Evolutionary conservation across 2,329 filamentous ascomycete species (phyloP), one percentile per base, ranked within the genome.

Genomic region (Rutstroemia sp.): DNA sequence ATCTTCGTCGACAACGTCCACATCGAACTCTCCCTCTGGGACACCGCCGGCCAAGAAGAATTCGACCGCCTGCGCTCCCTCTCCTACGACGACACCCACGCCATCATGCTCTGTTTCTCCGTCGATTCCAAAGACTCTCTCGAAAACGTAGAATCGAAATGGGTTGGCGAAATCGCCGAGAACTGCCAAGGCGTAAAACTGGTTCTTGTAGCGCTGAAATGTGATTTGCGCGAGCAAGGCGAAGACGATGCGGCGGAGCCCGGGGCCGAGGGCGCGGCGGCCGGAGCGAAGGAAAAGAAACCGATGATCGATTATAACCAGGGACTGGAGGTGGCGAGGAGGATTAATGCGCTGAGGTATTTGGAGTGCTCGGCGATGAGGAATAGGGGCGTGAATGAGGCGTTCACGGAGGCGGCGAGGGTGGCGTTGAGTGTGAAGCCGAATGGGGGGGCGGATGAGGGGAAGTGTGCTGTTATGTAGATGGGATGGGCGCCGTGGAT

Each of bases 71-170:
- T 99, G 73, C 88, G 94, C 69, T 95, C 91, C 62, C 83, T 99
- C 55, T 96, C 92, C 50, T 99, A 99, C 74, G 94, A 86, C 64
- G 94, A 99, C 71, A 99, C 94, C 53, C 94, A 99, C 70, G 85
- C 95, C 46, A 96, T 99, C 67, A 96, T 99, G 88, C 88, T 99
- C 65, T 99, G 94, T 78, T 99, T 97, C 75, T 94, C 89, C 67
- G 89, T 97, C 71, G 94, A 99, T 74, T 96, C 90, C 71, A 90
- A 88, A 65, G 92, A 96, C 73, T 96, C 92, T 3, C 83, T 99
- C 60, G 94, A 99, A 73, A 99, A 99, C 81, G 91, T 99, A 60
- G 91, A 96, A 73, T 92, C 90, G 66, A 99, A 99, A 76, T 99
- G 94, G 94, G 90, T 96, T 5, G 88, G 90, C 61, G 94, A 99